Evolutionary conservation across 805 yeast genomes (phyloP).

Genomic region (Cyberlindnera nakhonratchasimensis): DNA sequence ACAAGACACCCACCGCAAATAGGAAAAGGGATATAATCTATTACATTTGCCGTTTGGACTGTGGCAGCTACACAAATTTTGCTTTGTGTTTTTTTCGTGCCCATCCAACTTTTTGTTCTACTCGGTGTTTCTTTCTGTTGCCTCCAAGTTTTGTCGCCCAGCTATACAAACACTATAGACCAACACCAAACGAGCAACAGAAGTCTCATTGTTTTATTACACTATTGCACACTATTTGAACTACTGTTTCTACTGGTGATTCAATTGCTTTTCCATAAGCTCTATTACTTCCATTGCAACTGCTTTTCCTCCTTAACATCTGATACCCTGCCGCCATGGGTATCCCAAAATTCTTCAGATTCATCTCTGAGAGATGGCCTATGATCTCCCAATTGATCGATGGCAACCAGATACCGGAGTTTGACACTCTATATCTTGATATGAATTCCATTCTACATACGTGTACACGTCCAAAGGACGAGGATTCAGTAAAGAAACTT

Average conservation of each 20-base stretch:
- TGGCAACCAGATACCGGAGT: slow-evolving; percentile 82
- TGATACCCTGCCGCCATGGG: slow-evolving; percentile 46
- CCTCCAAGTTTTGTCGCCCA: not conserved
- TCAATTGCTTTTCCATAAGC: not conserved
- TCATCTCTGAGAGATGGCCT: slow-evolving; percentile 99
- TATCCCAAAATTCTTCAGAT: slow-evolving; percentile 95
- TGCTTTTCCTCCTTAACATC: not conserved
- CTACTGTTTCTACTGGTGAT: not conserved
- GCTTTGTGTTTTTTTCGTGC: no score
- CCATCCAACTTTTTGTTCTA: no score
- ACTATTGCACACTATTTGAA: not conserved
- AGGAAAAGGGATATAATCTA: no score
- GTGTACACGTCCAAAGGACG: slow-evolving; percentile 85
- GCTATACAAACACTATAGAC: not conserved
- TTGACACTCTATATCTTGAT: slow-evolving; percentile 91
- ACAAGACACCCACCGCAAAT: no score
- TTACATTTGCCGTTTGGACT: no score
- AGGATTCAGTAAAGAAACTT: slow-evolving; percentile 57
- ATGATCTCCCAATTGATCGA: slow-evolving; percentile 82
- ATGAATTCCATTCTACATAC: slow-evolving; percentile 96
- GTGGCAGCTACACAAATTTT: no score
- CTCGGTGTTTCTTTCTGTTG: no score
- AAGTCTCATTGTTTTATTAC: not conserved
- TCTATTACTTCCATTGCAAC: not conserved
- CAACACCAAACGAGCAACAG: not conserved